Evolutionary conservation across 2,329 filamentous ascomycete species (phyloP).

Genomic region (Claviceps capensis): DNA sequence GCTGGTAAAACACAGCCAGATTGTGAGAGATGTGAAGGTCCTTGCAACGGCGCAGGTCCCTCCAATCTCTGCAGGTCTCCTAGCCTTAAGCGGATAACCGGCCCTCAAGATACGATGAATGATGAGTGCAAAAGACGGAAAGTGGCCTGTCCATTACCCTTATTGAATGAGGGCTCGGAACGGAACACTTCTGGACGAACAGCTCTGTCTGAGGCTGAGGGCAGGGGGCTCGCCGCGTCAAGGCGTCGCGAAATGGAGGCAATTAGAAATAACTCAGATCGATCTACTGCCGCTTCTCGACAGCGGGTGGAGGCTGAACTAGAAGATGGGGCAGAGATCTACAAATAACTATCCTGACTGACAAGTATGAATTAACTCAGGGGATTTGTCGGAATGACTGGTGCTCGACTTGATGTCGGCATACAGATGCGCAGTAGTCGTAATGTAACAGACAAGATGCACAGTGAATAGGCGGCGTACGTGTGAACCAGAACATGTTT

Average conservation of each 20-base stretch:
- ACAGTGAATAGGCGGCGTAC: too few species aligned
- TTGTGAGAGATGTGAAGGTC: neutral
- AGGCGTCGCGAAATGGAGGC: neutral
- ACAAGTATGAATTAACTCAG: too few species aligned
- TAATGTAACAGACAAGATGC: too few species aligned
- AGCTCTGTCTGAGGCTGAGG: neutral
- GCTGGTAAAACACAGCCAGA: neutral
- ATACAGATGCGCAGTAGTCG: too few species aligned
- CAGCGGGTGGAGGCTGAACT: neutral
- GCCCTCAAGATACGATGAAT: neutral
- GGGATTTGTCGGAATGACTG: too few species aligned
- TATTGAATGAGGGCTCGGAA: neutral
- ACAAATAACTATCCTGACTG: too few species aligned
- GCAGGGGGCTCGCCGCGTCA: neutral
- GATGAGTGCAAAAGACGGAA: neutral
- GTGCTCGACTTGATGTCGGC: too few species aligned
- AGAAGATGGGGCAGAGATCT: neutral
- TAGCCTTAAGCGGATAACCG: too few species aligned
- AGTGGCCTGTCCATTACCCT: neutral
- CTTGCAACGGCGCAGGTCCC: neutral
- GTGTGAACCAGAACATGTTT: too few species aligned
- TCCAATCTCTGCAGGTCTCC: neutral
- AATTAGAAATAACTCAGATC: neutral
- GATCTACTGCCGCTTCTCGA: neutral
- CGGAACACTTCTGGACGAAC: neutral